Evolutionary conservation across 2,329 filamentous ascomycete genomes (phyloP).

Genomic region (Penicillium sp.): DNA sequence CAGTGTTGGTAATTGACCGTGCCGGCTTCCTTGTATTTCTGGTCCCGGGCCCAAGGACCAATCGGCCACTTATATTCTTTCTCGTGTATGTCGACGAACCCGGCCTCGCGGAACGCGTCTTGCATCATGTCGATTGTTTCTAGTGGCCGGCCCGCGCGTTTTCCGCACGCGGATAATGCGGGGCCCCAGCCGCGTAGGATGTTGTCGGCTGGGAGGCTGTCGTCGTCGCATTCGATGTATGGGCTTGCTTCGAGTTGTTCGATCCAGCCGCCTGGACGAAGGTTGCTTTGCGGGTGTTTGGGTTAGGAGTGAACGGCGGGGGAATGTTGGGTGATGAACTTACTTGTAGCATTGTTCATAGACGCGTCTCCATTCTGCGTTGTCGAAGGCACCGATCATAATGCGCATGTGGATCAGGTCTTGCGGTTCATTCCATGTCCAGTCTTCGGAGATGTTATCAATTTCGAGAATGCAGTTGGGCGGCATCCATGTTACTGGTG

Average conservation of each 20-base stretch:
- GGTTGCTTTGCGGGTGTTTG: too few species aligned
- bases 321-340: too few species aligned
- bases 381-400: slow-evolving; percentile 17
- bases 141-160: slow-evolving; percentile 24
- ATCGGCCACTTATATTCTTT: slow-evolving; percentile 32
- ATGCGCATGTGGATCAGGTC: slow-evolving; percentile 29
- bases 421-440: slow-evolving; percentile 25
- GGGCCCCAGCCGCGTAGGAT: slow-evolving; percentile 17
- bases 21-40: slow-evolving; percentile 42
- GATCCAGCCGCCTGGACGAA: slow-evolving; percentile 24
- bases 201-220: slow-evolving; percentile 16
- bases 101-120: slow-evolving; percentile 22
- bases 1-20: slow-evolving; percentile 29
- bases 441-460: slow-evolving; percentile 25
- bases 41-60: slow-evolving; percentile 33
- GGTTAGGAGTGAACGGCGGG: too few species aligned
- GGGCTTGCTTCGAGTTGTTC: slow-evolving; percentile 23
- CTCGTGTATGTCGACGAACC: slow-evolving; percentile 34
- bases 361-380: slow-evolving; percentile 17
- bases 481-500: slow-evolving; percentile 26
- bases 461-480: slow-evolving; percentile 32
- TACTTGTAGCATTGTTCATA: slow-evolving; percentile 24
- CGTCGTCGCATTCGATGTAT: slow-evolving; percentile 19
- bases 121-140: slow-evolving; percentile 27
- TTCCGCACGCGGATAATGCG: slow-evolving; percentile 18